Evolutionary conservation across 768 basidiomycete genomes (phyloP).

Genomic region (Termitomyces sp.): DNA sequence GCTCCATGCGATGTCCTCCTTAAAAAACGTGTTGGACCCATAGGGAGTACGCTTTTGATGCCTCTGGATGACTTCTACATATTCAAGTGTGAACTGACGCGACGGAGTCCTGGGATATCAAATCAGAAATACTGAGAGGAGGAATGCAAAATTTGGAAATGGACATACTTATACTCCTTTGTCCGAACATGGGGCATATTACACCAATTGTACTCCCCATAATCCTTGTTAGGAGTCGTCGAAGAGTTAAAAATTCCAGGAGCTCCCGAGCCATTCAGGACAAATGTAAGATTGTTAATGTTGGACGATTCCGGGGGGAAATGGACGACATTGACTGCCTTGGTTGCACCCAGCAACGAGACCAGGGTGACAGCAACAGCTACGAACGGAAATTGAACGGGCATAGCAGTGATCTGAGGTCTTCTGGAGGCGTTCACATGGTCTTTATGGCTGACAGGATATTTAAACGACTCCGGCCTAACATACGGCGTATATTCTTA

Average conservation of each 20-base stretch:
- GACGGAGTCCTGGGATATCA: slow-evolving; percentile 31
- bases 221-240: slow-evolving; percentile 29
- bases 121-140: neutral
- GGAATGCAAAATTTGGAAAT: neutral
- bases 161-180: slow-evolving; percentile 40
- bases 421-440: neutral
- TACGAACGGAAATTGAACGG: neutral
- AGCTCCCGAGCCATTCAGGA: slow-evolving; percentile 36
- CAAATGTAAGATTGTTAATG: slow-evolving; percentile 42
- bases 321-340: slow-evolving; percentile 26
- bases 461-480: neutral
- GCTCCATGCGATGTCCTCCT: slow-evolving; percentile 42
- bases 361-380: slow-evolving; percentile 9
- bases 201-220: slow-evolving; percentile 51
- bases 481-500: neutral
- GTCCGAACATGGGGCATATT: slow-evolving; percentile 51
- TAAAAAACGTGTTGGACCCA: slow-evolving; percentile 46
- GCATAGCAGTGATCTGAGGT: slow-evolving; percentile 4
- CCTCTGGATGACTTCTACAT: slow-evolving; percentile 49
- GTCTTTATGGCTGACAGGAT: neutral
- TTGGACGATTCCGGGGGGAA: slow-evolving; percentile 36
- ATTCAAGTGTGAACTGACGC: slow-evolving; percentile 33
- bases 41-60: slow-evolving; percentile 55
- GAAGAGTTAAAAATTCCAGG: slow-evolving; percentile 46
- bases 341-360: slow-evolving; percentile 7